Base-by-base conservation (phyloP, 768 basidiomycete genomes). In the Boletus reticuloceps region DNA sequence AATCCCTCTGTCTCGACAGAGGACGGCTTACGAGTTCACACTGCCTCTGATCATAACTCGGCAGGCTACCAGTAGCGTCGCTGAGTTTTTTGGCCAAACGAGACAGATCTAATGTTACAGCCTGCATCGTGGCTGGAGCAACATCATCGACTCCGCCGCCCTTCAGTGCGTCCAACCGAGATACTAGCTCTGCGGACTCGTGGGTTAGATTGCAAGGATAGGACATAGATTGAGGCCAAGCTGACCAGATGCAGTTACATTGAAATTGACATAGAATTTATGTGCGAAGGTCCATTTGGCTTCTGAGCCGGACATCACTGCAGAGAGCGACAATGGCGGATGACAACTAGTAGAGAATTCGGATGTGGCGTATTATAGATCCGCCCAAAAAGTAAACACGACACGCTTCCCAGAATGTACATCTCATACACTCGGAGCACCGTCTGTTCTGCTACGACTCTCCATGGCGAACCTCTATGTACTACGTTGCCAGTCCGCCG, bases 11-110 rank as follows among this genome's bases (percentile, higher is more conserved):
- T 55, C 39, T 20, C 25, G n/a, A 31, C 6, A 50, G 38, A n/a
- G 19, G 31, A 40, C 20, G 25, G 74, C 83, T 51, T 60, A 90
- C 89, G 62, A 75, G 71, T 67, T 88, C 86, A 64, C 79, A 87
- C 63, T 84, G 85, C 51, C 85, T 79, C 64, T 88, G 89, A 68
- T 91, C 88, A 64, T 89, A 90, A 38, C 79, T 74, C 5, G 89
- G 86, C 43, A 93, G 72, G 54, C 79, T 82, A 8, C 79, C 78
- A 10, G 81, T 82, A 6, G 85, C 88, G 65, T 85, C 86, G 7
- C 77, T 74, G 17, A 92, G 76, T 22, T 74, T 75, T 62, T 85
- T 91, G 42, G 82, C 75, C 42, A 90, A 68, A 55, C 79, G 82
- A 5, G 84, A 79, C 19, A 86, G 68, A 40, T 82, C 80, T 10